Evolutionary conservation across 106 monocot genomes (phyloP).

Genomic region (Allium sativum): DNA sequence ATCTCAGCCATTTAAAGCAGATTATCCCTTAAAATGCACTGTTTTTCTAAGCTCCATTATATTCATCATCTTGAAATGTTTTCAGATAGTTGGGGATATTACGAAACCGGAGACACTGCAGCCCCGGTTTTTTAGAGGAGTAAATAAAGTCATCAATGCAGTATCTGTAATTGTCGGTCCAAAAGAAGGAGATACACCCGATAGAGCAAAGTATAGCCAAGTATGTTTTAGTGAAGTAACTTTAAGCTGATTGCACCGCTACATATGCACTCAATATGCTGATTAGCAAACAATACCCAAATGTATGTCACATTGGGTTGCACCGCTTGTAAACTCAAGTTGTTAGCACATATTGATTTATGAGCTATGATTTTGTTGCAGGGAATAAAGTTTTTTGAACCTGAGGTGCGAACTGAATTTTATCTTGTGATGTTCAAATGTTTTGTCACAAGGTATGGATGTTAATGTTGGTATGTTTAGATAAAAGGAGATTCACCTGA

Average conservation of each 20-base stretch:
- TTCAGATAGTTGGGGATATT: constrained; percentile 78
- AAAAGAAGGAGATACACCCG: constrained; percentile 99
- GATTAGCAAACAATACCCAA: too few relatives aligned
- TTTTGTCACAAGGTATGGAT: background rate
- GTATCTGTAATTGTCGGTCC: constrained; percentile 94
- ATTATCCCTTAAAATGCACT: background rate
- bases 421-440: too few relatives aligned
- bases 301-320: too few relatives aligned
- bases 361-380: constrained; percentile 18
- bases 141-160: constrained; percentile 83
- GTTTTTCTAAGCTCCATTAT: background rate
- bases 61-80: background rate
- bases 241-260: too few relatives aligned
- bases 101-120: constrained; percentile 67
- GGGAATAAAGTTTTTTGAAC: constrained; percentile 83
- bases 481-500: constrained; percentile 96
- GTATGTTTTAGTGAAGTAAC: constrained; percentile 26
- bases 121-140: constrained; percentile 72
- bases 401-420: constrained; percentile 34
- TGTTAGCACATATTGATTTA: constrained; percentile 2
- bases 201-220: constrained; percentile 87
- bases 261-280: too few relatives aligned
- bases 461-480: constrained; percentile 18
- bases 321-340: too few relatives aligned
- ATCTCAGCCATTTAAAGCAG: background rate